phyloP scores from a whole-genome alignment of 768 basidiomycete genomes.

The Tulasnella sp. region DNA sequence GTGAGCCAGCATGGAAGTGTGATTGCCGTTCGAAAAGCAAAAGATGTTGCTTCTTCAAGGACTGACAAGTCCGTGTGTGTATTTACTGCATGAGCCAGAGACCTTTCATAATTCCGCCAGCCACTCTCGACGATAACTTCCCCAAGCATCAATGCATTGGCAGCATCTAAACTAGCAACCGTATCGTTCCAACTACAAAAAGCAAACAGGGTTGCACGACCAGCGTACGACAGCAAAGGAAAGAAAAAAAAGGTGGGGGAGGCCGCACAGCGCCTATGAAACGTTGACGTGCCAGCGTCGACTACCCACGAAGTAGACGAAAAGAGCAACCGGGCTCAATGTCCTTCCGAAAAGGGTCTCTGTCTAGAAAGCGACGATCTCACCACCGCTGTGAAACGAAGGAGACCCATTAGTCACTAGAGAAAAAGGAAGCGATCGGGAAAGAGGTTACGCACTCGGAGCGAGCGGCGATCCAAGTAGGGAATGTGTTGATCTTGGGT shows the following conservation, averaged over 20 bases:
- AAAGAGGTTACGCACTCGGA: constrained; percentile 8
- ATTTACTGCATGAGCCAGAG: too few relatives aligned
- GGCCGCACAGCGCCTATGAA: constrained; percentile 14
- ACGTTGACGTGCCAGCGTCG: constrained; percentile 11
- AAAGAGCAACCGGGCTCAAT: constrained; percentile 11
- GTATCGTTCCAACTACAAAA: not conserved
- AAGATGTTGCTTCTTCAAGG: too few relatives aligned
- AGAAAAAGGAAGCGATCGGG: not conserved
- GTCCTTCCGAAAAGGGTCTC: not conserved
- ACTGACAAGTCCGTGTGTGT: too few relatives aligned
- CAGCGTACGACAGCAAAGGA: not conserved
- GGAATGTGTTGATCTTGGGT: constrained; percentile 17
- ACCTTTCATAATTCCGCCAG: too few relatives aligned
- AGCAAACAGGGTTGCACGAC: constrained; percentile 10
- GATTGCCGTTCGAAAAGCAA: too few relatives aligned
- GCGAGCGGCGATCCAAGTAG: constrained; percentile 8
- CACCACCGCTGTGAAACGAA: constrained; percentile 23
- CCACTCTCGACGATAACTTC: not conserved
- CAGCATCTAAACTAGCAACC: constrained; percentile 9
- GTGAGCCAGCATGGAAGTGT: too few relatives aligned
- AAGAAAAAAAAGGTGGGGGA: not conserved
- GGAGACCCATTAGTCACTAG: not conserved
- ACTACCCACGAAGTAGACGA: not conserved
- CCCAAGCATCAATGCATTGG: constrained; percentile 17
- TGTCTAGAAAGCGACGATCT: constrained; percentile 26